A percentile compares a stretch with the other conserved stretches of the same genome.
phyloP scores from a whole-genome alignment of 139 green algal genomes.

The Raphidocelis subcapitata region DNA sequence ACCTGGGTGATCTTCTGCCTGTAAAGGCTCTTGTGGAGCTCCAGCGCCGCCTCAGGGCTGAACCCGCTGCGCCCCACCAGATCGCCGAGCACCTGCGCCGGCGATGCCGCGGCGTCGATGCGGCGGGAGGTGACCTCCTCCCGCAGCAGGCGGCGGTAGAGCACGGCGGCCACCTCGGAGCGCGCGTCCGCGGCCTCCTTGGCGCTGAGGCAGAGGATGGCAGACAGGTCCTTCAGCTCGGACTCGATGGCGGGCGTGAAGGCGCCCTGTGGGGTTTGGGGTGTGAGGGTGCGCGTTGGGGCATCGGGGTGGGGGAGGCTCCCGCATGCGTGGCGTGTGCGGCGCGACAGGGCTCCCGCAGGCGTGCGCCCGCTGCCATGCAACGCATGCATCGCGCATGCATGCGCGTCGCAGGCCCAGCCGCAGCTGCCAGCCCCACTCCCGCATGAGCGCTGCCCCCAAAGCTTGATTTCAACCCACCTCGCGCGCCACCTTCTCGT shows the following conservation, averaged over 20 bases:
- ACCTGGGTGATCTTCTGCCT: constrained; percentile 60
- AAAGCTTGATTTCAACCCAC: no score
- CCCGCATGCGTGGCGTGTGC: not conserved
- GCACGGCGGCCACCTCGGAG: constrained; percentile 57
- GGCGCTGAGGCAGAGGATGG: constrained; percentile 72
- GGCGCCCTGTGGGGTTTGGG: no score
- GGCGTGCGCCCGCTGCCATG: no score
- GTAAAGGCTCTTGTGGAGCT: constrained; percentile 86
- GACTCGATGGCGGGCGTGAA: no score
- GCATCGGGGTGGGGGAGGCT: not conserved
- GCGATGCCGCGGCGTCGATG: constrained; percentile 52
- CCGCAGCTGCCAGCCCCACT: no score
- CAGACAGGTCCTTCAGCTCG: constrained; percentile 7
- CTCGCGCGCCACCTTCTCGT: not conserved
- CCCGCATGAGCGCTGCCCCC: no score
- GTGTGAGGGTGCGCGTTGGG: no score
- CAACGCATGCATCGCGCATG: no score
- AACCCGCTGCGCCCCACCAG: constrained; percentile 81
- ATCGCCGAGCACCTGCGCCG: constrained; percentile 63
- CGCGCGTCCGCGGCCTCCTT: constrained; percentile 62
- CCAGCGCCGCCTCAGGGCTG: constrained; percentile 69
- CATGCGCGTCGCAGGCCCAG: no score
- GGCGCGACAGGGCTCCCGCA: no score
- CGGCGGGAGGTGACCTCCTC: constrained; percentile 66
- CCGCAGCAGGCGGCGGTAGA: constrained; percentile 77